Base-by-base conservation (phyloP, 139 green algal genomes). In the Chlorella sp. region DNA sequence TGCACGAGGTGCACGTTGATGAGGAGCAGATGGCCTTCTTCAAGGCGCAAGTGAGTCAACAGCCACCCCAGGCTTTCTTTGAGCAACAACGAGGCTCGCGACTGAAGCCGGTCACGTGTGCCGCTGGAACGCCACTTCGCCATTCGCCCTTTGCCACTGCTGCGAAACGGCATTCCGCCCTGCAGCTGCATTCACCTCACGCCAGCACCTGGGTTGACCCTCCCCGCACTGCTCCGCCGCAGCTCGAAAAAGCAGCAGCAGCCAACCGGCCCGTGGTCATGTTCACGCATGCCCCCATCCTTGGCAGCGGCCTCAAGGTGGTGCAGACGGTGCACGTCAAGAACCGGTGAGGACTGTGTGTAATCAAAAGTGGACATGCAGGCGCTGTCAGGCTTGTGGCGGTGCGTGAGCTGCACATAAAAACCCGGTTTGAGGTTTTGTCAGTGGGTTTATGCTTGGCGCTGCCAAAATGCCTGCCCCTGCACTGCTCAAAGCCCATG, bases 251-350 rank as follows among this genome's bases (percentile, higher is more conserved):
- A 34, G 58, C 70, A 3, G 56, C 76, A 70, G 87, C 84, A 7
- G n/a, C 67, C 54, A 76, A 54, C 41, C 86, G 89, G 9, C 93
- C 93, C 2, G 91, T 97, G 32, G 78, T 94, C 0, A 84, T 97
- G 34, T 94, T 95, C 86, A 94, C 91, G 1, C 94, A 97, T 72
- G 94, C 94, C 9, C 94, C 94, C 0, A 91, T 93, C 14, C 90
- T 95, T 72, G 94, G 94, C 13, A 94, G 87, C 73, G 94, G 94
- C 3, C 86, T 97, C 41, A 96, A 94, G 82, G 74, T 85, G 60
- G 80, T 96, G 20, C 90, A 96, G 85, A 81, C 92, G 30, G 90
- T 98, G 62, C 95, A 98, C 69, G 94, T 98, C 48, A 96, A 96
- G 89, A 98, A 98, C 84, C 82, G 95, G 44, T 97, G 93, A 38